These are phyloP conservation scores for Pseudotsuga menziesii DNA, from an alignment of 75 land plant species.

Conservation along the genomic window DNA sequence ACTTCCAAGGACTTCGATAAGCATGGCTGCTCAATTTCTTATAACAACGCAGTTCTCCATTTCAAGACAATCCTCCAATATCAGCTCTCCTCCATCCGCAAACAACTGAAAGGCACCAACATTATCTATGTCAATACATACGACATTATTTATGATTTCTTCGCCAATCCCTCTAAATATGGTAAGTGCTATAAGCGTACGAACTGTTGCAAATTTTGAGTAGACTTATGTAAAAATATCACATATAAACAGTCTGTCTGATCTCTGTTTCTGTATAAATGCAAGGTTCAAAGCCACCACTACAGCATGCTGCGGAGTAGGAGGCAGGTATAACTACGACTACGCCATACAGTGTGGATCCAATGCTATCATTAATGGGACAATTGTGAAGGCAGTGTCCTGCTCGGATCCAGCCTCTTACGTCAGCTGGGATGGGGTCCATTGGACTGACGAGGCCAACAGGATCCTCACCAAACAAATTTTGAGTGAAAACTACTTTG, in stretches of 20 bases:
- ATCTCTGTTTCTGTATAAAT: neutral
- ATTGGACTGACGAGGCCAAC: constrained; percentile 74
- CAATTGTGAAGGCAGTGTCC: constrained; percentile 29
- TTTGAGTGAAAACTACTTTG: constrained; percentile 48
- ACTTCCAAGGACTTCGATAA: constrained; percentile 39
- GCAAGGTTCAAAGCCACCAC: constrained; percentile 60
- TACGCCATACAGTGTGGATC: constrained; percentile 47
- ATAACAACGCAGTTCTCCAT: constrained; percentile 53
- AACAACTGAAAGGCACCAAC: constrained; percentile 28
- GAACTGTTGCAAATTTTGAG: too few species aligned
- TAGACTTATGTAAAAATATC: too few species aligned
- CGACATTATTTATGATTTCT: constrained; percentile 49
- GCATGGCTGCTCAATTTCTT: constrained; percentile 55
- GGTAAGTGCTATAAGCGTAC: too few species aligned
- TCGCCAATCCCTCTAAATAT: constrained; percentile 44
- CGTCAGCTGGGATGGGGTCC: constrained; percentile 91
- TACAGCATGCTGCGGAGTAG: constrained; percentile 78
- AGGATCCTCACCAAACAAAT: constrained; percentile 37
- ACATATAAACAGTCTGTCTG: too few species aligned
- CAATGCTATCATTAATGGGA: constrained; percentile 37
- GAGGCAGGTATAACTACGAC: constrained; percentile 61
- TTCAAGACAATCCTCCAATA: constrained; percentile 52
- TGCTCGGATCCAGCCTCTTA: constrained; percentile 59
- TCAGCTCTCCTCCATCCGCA: constrained; percentile 18
- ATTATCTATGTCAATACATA: constrained; percentile 52